Conservation (phyloP, 352 stramenopile genomes). For the Pythium oligandrum region DNA sequence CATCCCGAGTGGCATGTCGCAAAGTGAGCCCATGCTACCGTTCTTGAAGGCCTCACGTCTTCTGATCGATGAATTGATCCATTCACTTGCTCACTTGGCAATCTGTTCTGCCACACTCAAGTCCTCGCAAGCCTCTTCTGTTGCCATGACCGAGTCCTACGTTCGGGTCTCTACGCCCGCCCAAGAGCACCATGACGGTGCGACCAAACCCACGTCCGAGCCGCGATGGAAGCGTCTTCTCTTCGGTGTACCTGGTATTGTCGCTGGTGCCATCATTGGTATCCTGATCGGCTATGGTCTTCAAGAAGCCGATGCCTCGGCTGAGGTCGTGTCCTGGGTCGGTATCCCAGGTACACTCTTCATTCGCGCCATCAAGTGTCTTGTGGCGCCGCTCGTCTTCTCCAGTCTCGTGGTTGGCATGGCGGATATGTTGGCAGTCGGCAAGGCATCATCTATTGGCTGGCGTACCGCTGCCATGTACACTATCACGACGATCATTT, state of each 20-base stretch:
- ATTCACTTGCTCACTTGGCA: too few species aligned
- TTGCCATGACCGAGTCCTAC: too few species aligned
- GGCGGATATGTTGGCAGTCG: constrained; percentile 30
- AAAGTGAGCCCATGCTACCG: too few species aligned
- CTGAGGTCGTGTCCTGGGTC: constrained; percentile 23
- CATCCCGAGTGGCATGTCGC: too few species aligned
- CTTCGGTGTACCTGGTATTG: constrained; percentile 16
- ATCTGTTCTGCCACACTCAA: too few species aligned
- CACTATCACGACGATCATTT: constrained; percentile 17
- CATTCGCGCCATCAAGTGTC: constrained; percentile 40
- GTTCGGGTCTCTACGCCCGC: too few species aligned
- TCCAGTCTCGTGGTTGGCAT: constrained; percentile 28
- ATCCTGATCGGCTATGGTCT: constrained; percentile 8
- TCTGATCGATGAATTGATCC: too few species aligned
- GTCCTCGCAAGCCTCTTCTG: too few species aligned
- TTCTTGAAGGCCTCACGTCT: too few species aligned
- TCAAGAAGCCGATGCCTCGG: constrained; percentile 8
- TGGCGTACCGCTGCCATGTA: constrained; percentile 25
- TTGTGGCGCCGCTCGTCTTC: constrained; percentile 42
- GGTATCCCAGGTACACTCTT: constrained; percentile 32
- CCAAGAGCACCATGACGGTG: too few species aligned
- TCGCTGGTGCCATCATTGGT: constrained; percentile 14
- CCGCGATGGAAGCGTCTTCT: constrained; percentile 1
- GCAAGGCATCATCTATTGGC: constrained; percentile 28
- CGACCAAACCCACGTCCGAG: too few species aligned